Evolutionary conservation across 768 basidiomycete species (phyloP).

Genomic region (Saitozyma sp.): DNA sequence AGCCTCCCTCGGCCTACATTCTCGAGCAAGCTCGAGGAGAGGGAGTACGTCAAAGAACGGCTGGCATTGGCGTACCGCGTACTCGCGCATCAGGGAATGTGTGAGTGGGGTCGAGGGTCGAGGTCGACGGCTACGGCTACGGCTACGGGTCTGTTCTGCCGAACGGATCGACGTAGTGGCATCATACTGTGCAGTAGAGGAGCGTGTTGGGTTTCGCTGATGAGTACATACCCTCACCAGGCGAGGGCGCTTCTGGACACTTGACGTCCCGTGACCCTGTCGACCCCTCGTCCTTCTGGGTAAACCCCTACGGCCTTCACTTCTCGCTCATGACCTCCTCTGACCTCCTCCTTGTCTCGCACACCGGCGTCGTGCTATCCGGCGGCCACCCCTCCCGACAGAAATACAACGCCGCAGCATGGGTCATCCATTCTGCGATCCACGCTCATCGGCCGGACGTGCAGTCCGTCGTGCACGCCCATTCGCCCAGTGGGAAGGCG

Average conservation of each 20-base stretch:
- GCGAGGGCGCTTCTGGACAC: slow-evolving; percentile 34
- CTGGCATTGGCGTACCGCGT: too few species aligned
- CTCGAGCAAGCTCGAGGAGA: too few species aligned
- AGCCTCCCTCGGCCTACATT: too few species aligned
- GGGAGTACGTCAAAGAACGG: too few species aligned
- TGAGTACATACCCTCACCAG: slow-evolving; percentile 4
- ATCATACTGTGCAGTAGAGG: too few species aligned
- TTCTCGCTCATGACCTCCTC: slow-evolving; percentile 57
- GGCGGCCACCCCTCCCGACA: slow-evolving; percentile 51
- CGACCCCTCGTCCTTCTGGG: slow-evolving; percentile 32
- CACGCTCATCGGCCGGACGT: slow-evolving; percentile 60
- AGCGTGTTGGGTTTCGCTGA: too few species aligned
- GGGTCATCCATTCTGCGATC: slow-evolving; percentile 57
- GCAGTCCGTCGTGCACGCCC: slow-evolving; percentile 58
- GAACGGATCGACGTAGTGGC: too few species aligned
- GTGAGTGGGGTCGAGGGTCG: too few species aligned
- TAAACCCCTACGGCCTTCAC: slow-evolving; percentile 54
- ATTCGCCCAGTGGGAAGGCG: slow-evolving; percentile 59
- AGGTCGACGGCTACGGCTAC: too few species aligned
- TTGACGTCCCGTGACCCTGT: slow-evolving; percentile 31
- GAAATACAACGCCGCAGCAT: slow-evolving; percentile 54
- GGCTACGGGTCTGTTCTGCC: too few species aligned
- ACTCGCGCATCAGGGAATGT: too few species aligned
- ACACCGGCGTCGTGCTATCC: slow-evolving; percentile 49
- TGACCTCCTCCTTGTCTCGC: slow-evolving; percentile 59